A percentile compares a stretch with the other conserved stretches of the same genome.
phyloP scores from a whole-genome alignment of 2,329 filamentous ascomycete genomes.

The Alternaria burnsii region DNA sequence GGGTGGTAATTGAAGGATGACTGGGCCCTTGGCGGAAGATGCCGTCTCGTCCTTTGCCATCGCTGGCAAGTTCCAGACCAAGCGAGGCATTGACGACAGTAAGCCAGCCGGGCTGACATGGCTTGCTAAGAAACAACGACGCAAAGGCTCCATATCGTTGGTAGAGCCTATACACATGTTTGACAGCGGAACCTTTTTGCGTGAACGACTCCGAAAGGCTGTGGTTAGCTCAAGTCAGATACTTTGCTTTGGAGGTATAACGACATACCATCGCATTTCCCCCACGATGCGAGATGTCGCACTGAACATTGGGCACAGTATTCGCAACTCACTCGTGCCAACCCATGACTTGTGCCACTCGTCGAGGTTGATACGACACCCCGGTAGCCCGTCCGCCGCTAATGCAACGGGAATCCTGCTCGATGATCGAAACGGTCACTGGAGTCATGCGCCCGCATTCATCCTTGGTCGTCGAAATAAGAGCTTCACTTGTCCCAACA shows the following conservation, averaged over 20 bases:
- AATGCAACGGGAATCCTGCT: slow-evolving; percentile 2
- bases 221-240: not conserved
- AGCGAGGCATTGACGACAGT: not conserved
- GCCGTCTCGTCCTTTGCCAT: not conserved
- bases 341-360: not conserved
- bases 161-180: not conserved
- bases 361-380: not conserved
- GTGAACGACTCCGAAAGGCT: not conserved
- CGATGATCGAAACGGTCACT: not conserved
- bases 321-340: not conserved
- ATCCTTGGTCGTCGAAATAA: not conserved
- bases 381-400: not conserved
- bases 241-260: not conserved
- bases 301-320: not conserved
- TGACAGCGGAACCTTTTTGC: not conserved
- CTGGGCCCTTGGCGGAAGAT: not conserved
- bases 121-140: not conserved
- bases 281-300: not conserved
- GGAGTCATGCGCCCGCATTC: not conserved
- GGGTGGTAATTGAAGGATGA: not conserved
- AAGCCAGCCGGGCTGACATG: not conserved
- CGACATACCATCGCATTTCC: not conserved
- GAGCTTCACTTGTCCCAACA: not conserved
- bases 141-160: not conserved
- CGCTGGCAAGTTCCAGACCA: not conserved